Evolutionary conservation across 345 rosid species (phyloP), one percentile per base, ranked within the genome.

Genomic region (Clarkia xantiana): DNA sequence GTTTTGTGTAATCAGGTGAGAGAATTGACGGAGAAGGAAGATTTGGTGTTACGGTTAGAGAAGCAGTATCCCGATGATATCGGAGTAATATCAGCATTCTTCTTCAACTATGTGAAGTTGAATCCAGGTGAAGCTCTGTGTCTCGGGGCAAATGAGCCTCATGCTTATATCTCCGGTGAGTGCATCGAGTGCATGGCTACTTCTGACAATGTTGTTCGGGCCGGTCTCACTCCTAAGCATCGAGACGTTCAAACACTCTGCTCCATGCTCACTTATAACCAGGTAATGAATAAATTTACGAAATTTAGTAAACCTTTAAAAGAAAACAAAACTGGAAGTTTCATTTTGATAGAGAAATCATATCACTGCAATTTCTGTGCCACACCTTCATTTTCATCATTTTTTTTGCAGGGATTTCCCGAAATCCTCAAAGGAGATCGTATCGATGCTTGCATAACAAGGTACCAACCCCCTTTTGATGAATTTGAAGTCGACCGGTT

Each of bases 111-210:
- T 49, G 94, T 93, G 68, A 82, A 73, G 80, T 93, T 93, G 64
- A 80, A 72, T 53, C 88, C 95, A 29, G 96, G 96, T 14, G 91
- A 93, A 81, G 99, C 96, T 56, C 74, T 93, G 71, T 87, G 77
- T 67, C 86, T 93, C 2, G 94, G 94, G 63, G 86, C 95, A 44
- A 84, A 93, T 61, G 96, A 84, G 64, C 99, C 95, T 7, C 99
- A 93, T 49, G 99, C 99, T 0, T 93, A 93, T 55, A 54, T 93
- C 49, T 72, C 54, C 11, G 99, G 99, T 11, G 99, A 93, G 13
- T 87, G 96, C 64, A 42, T 87, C 22, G 99, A 93, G 53, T 84
- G 94, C 80, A 93, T 93, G 99, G 99, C 96, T 17, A 82, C 99
- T 42, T 93, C 99, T 19, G 96, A 93, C 78, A 93, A 87, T 47